These are phyloP conservation scores for Bretschneidera sinensis DNA, from an alignment of 345 rosid genomes.

Conservation along the genomic window DNA sequence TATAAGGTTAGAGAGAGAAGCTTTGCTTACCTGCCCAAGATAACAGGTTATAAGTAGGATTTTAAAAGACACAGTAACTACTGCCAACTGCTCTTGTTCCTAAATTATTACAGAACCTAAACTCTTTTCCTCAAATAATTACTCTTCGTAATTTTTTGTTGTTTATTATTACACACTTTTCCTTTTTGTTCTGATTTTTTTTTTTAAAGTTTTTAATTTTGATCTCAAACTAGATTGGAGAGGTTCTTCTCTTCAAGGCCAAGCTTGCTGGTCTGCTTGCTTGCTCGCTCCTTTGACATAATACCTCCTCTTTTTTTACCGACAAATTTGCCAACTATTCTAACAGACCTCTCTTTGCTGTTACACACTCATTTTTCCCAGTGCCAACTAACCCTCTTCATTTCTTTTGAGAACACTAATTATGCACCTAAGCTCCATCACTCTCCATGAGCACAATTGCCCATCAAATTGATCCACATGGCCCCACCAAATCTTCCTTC, in stretches of 20 bases:
- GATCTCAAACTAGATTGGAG: slow-evolving; percentile 31
- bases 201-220: not conserved
- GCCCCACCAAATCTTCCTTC: slow-evolving; percentile 21
- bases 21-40: slow-evolving; percentile 44
- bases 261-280: slow-evolving; percentile 59
- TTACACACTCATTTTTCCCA: slow-evolving; percentile 59
- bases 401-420: slow-evolving; percentile 32
- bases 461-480: slow-evolving; percentile 24
- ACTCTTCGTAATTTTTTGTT: slow-evolving; percentile 13
- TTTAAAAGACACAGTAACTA: slow-evolving; percentile 57
- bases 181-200: slow-evolving; percentile 1
- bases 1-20: slow-evolving; percentile 24
- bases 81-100: slow-evolving; percentile 57
- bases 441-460: slow-evolving; percentile 29
- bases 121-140: slow-evolving; percentile 13
- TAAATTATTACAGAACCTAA: slow-evolving; percentile 59
- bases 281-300: slow-evolving; percentile 36
- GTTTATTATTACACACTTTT: slow-evolving; percentile 6
- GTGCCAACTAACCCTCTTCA: slow-evolving; percentile 54
- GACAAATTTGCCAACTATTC: slow-evolving; percentile 80
- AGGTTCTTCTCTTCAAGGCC: slow-evolving; percentile 73
- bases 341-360: slow-evolving; percentile 65
- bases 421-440: slow-evolving; percentile 36
- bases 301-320: slow-evolving; percentile 40
- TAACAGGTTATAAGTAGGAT: slow-evolving; percentile 50